phyloP scores from a whole-genome alignment of 768 basidiomycete species.

The Russula emetica region DNA sequence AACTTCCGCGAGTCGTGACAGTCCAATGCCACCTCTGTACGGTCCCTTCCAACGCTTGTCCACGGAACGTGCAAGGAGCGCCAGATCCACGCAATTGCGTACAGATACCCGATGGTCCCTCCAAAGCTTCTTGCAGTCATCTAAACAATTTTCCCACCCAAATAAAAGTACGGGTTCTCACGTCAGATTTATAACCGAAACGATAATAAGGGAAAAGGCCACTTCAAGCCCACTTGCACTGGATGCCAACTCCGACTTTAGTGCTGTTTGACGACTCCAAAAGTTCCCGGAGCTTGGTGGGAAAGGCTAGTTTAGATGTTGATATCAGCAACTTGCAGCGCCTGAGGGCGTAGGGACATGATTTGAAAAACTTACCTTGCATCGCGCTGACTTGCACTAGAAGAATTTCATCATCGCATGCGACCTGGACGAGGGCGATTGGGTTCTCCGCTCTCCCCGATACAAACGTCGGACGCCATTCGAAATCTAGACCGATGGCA shows the following conservation, averaged over 20 bases:
- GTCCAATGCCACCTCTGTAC: conserved; percentile 55
- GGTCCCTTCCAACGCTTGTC: conserved; percentile 70
- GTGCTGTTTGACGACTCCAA: conserved; percentile 50
- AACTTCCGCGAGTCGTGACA: conserved; percentile 58
- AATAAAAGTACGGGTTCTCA: background rate
- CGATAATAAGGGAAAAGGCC: background rate
- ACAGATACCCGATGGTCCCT: conserved; percentile 41
- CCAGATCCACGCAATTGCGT: conserved; percentile 61
- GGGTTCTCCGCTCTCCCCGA: conserved; percentile 58
- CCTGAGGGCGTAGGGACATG: background rate
- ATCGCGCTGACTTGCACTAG: conserved; percentile 66
- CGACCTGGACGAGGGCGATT: conserved; percentile 71
- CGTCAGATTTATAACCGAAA: background rate
- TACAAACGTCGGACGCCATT: conserved; percentile 65
- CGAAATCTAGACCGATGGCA: conserved; percentile 64
- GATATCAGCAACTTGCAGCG: background rate
- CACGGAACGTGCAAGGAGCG: conserved; percentile 62
- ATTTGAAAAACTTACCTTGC: conserved; percentile 35
- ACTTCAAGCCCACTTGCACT: conserved; percentile 39
- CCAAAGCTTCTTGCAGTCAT: conserved; percentile 64
- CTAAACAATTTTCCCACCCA: conserved; percentile 35
- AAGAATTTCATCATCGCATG: conserved; percentile 49
- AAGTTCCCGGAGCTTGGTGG: conserved; percentile 43
- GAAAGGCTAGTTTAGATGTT: conserved; percentile 22
- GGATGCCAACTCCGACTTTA: conserved; percentile 75